A percentile compares a stretch with the other conserved stretches of the same genome.
Conservation (phyloP, 768 basidiomycete genomes). For the Amanita pallidorosea region DNA sequence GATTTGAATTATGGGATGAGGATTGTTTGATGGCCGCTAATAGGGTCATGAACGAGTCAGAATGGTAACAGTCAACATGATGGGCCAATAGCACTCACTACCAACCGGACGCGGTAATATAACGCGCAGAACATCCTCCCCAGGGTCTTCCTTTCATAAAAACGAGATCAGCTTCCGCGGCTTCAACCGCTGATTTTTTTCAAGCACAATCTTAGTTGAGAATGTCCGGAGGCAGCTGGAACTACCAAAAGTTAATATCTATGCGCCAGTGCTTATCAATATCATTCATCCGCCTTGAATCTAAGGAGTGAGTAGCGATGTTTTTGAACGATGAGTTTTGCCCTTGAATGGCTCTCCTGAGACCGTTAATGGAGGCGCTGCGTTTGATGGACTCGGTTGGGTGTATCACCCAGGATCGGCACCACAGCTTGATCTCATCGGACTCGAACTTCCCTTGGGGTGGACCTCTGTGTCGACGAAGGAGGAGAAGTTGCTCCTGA, state of each 20-base stretch:
- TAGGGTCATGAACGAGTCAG: not conserved
- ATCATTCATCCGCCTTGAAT: not conserved
- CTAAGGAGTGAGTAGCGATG: not conserved
- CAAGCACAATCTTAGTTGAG: not conserved
- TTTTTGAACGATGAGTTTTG: not conserved
- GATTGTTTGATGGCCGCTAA: not conserved
- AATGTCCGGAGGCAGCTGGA: not conserved
- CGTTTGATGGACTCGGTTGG: no score
- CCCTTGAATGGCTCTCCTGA: constrained; percentile 1
- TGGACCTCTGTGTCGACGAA: no score
- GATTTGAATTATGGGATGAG: not conserved
- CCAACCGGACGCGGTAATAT: not conserved
- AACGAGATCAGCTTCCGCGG: not conserved
- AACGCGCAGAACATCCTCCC: not conserved
- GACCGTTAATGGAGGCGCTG: no score
- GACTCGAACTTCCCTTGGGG: no score
- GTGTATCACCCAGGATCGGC: no score
- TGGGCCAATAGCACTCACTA: not conserved
- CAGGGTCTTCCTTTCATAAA: not conserved
- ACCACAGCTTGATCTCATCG: no score
- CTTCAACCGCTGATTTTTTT: not conserved
- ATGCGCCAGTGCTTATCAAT: not conserved
- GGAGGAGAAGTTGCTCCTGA: no score
- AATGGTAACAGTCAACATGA: not conserved
- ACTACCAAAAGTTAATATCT: not conserved